Conservation (phyloP, 202 grass and related monocot species). For the Cymbopogon flexuosus region DNA sequence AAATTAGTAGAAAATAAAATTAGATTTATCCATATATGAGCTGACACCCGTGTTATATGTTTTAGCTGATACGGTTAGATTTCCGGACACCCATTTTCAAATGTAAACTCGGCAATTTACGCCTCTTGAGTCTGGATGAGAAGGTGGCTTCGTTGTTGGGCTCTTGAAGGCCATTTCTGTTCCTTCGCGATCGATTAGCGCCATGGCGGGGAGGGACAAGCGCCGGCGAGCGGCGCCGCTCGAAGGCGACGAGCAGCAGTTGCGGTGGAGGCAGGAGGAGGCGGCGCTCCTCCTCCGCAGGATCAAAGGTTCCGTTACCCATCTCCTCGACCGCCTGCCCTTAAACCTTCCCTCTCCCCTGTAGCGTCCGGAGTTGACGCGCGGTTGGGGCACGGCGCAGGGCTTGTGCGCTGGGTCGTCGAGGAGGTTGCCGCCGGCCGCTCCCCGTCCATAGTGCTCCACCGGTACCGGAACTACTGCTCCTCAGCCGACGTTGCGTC, state of each 20-base stretch:
- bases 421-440: constrained; percentile 43
- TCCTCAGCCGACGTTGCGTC: constrained; percentile 33
- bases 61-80: too few relatives aligned
- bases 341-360: neutral
- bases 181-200: neutral
- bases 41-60: too few relatives aligned
- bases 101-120: neutral
- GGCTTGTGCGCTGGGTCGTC: constrained; percentile 58
- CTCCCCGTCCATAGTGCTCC: constrained; percentile 49
- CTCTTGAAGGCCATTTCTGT: neutral
- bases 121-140: neutral
- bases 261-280: constrained; percentile 14
- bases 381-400: constrained; percentile 18
- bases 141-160: neutral
- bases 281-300: constrained; percentile 44
- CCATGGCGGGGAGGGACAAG: constrained; percentile 35
- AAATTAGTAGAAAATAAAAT: too few relatives aligned
- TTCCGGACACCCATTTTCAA: too few relatives aligned
- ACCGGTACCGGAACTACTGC: constrained; percentile 76
- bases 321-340: neutral
- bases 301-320: constrained; percentile 42
- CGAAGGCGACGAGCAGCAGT: constrained; percentile 20
- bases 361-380: neutral
- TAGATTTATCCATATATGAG: too few relatives aligned
- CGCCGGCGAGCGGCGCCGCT: constrained; percentile 6